phyloP scores from a whole-genome alignment of 1,284 basidiomycete species.

The Melampsora americana region DNA sequence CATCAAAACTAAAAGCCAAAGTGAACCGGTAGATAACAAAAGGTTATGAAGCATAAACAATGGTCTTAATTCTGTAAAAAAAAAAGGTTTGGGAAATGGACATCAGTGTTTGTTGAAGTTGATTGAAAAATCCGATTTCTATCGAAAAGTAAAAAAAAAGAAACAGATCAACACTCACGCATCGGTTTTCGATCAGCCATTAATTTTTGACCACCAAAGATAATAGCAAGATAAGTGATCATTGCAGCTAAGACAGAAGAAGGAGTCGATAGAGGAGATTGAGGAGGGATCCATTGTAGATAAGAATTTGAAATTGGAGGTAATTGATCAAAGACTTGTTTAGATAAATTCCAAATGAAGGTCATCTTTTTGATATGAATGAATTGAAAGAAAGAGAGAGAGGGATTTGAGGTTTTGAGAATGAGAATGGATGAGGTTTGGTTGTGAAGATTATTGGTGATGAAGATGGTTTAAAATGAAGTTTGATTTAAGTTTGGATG shows the following conservation, averaged over 20 bases:
- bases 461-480: no score
- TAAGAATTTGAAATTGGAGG: slow-evolving; percentile 20
- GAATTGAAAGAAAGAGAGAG: no score
- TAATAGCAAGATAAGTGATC: slow-evolving; percentile 75
- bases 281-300: slow-evolving; percentile 65
- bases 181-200: slow-evolving; percentile 63
- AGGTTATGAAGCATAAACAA: slow-evolving; percentile 92
- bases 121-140: no score
- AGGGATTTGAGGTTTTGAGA: no score
- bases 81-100: no score
- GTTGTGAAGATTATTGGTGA: no score
- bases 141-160: background rate
- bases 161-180: slow-evolving; percentile 48
- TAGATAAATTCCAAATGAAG: slow-evolving; percentile 26
- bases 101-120: background rate
- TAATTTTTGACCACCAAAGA: slow-evolving; percentile 78
- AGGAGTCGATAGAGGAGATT: slow-evolving; percentile 75
- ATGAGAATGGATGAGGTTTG: no score
- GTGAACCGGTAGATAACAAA: slow-evolving; percentile 76
- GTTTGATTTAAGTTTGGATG: no score
- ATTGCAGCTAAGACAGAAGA: slow-evolving; percentile 69
- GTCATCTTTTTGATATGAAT: no score
- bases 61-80: slow-evolving; percentile 70
- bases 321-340: slow-evolving; percentile 20
- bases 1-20: slow-evolving; percentile 77